These are phyloP conservation scores for Melaleuca quinquenervia DNA, from an alignment of 345 rosid genomes.

Conservation along the genomic window DNA sequence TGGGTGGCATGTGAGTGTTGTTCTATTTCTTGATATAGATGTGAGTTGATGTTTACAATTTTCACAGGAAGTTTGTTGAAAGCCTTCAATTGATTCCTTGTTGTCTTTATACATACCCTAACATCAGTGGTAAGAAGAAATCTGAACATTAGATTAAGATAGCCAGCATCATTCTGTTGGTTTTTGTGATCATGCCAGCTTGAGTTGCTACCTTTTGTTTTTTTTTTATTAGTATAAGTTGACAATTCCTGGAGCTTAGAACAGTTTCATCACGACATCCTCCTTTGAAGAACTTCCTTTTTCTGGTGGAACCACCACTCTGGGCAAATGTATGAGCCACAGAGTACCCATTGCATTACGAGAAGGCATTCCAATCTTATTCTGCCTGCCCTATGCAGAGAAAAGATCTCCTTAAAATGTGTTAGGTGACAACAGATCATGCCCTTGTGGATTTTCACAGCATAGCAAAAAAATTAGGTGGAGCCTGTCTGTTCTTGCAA, in stretches of 20 bases:
- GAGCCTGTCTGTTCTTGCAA: neutral
- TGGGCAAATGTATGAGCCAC: neutral
- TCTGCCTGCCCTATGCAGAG: neutral
- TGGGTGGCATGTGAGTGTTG: neutral
- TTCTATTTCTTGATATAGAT: neutral
- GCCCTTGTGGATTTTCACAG: neutral
- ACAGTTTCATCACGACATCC: neutral
- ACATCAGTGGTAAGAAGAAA: neutral
- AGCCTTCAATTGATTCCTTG: neutral
- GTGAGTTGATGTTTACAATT: neutral
- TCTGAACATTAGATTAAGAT: neutral
- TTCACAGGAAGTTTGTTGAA: neutral
- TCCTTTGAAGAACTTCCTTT: neutral
- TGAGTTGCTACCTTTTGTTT: neutral
- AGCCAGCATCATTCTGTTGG: neutral
- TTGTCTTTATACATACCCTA: neutral
- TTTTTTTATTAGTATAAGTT: neutral
- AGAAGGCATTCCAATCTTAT: neutral
- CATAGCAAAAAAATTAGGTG: neutral
- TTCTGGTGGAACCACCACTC: neutral
- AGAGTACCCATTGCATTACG: neutral
- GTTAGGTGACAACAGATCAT: neutral
- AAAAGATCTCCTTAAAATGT: neutral
- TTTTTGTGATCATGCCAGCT: neutral
- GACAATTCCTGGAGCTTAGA: neutral